phyloP scores from a whole-genome alignment of 2,329 filamentous ascomycete genomes.

The Immersiporthe knoxdaviesiana region DNA sequence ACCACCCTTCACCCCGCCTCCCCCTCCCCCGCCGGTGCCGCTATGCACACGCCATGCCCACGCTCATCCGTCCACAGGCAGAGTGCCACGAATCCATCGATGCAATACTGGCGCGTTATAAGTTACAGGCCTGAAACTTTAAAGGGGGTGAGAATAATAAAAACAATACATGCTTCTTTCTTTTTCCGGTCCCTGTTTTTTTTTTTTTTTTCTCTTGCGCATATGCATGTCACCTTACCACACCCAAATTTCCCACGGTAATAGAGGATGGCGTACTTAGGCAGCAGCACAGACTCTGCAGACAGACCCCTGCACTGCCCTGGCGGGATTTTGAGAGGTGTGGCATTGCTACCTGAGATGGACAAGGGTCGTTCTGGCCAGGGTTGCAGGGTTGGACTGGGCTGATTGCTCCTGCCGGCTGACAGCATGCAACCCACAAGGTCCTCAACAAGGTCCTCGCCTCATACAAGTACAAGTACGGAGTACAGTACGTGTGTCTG shows the following conservation, averaged over 20 bases:
- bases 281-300: neutral
- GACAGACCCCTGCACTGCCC: too few relatives aligned
- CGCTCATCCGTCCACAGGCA: neutral
- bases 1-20: neutral
- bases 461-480: too few relatives aligned
- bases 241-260: neutral
- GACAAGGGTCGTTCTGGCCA: neutral
- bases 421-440: neutral
- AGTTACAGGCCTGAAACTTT: neutral
- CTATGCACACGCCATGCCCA: neutral
- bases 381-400: too few relatives aligned
- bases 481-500: too few relatives aligned
- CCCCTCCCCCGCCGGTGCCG: neutral
- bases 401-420: neutral
- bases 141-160: neutral
- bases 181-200: neutral
- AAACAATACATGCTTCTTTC: neutral
- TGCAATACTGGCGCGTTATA: neutral
- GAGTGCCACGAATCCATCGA: neutral
- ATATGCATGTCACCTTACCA: neutral
- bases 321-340: neutral
- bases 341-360: neutral
- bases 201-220: too few relatives aligned
- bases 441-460: neutral
- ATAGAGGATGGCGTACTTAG: neutral